Evolutionary conservation across 1,284 basidiomycete species (phyloP), one percentile per base, ranked within the genome.

Genomic region (Boletus hoseneyae): DNA sequence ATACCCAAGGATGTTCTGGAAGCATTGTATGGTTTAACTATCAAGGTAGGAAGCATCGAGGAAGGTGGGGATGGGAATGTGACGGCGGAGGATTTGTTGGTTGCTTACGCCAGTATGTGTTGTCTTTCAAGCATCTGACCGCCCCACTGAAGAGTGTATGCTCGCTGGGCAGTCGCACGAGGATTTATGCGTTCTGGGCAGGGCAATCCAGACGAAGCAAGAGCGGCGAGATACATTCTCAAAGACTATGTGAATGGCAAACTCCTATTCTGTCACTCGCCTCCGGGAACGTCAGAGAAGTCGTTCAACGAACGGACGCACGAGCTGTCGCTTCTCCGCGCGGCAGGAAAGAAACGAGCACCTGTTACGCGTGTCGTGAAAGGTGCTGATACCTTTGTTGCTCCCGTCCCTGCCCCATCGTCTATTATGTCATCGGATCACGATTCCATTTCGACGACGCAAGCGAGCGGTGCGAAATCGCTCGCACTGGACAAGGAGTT

Each of bases 201-300:
- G 71, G 97, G 97, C 45, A 97, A 96, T 68, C 95, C 97, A 3
- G 97, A 99, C 66, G 95, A 97, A 67, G 93, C 95, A 19, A 85
- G 94, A 47, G 87, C 96, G 0, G 92, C 96, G 12, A 84, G 97
- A 52, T 90, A 90, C 64, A 80, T 99, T 48, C 79, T 99, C 50
- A 99, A 99, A 70, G 97, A 99, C 72, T 99, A 97, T 63, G 93
- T 99, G 55, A 95, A 91, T 60, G 97, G 92, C 33, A 93, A 92
- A 60, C 79, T 99, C 0, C 76, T 99, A 8, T 98, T 83, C 68
- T 91, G 90, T 57, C 90, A 96, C 55, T 85, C 92, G 16, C 95
- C 97, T 9, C 90, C 93, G 0, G 82, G 74, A 6, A 71, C 83
- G 5, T 69, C 81, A 9, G 79, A 86, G 12, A 79, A 83, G 47